Conservation (phyloP, 1,284 basidiomycete genomes). For the Tylopilus orsonianus region DNA sequence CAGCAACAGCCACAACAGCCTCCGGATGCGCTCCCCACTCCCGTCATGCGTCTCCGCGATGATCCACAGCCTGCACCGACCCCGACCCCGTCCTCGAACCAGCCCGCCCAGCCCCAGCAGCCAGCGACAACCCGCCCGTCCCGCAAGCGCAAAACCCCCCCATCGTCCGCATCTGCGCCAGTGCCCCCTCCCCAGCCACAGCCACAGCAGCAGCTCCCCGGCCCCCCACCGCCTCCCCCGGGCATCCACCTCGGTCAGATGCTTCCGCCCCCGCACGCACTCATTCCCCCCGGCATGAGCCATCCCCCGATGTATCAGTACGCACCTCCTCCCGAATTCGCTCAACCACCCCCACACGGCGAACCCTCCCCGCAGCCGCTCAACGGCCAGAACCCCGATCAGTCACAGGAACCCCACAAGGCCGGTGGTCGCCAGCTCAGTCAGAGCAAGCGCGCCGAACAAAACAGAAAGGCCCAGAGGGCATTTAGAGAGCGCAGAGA, state of each 20-base stretch:
- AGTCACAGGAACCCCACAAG: slow-evolving; percentile 9
- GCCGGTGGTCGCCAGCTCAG: slow-evolving; percentile 55
- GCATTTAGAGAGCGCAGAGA: slow-evolving; percentile 83
- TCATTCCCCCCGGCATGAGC: slow-evolving; percentile 43
- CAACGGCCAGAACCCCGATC: slow-evolving; percentile 26
- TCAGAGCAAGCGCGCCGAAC: slow-evolving; percentile 79
- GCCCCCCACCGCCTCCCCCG: slow-evolving; percentile 26
- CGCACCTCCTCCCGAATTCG: slow-evolving; percentile 36
- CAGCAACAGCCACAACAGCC: slow-evolving; percentile 33
- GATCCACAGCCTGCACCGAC: slow-evolving; percentile 37
- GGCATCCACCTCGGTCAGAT: slow-evolving; percentile 44
- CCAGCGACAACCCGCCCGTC: slow-evolving; percentile 36
- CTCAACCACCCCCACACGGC: slow-evolving; percentile 31
- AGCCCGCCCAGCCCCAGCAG: slow-evolving; percentile 36
- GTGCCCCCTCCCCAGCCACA: slow-evolving; percentile 31
- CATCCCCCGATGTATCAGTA: slow-evolving; percentile 36
- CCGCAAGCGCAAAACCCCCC: slow-evolving; percentile 56
- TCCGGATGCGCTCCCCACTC: slow-evolving; percentile 40
- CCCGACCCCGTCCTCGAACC: slow-evolving; percentile 18
- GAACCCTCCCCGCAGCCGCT: slow-evolving; percentile 36
- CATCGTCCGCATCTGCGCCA: slow-evolving; percentile 16
- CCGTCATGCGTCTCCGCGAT: slow-evolving; percentile 64
- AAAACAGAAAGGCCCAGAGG: slow-evolving; percentile 83
- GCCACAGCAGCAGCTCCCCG: slow-evolving; percentile 27
- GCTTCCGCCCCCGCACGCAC: slow-evolving; percentile 50